These are phyloP conservation scores for Angophora floribunda DNA, from an alignment of 345 rosid species.

Conservation along the genomic window DNA sequence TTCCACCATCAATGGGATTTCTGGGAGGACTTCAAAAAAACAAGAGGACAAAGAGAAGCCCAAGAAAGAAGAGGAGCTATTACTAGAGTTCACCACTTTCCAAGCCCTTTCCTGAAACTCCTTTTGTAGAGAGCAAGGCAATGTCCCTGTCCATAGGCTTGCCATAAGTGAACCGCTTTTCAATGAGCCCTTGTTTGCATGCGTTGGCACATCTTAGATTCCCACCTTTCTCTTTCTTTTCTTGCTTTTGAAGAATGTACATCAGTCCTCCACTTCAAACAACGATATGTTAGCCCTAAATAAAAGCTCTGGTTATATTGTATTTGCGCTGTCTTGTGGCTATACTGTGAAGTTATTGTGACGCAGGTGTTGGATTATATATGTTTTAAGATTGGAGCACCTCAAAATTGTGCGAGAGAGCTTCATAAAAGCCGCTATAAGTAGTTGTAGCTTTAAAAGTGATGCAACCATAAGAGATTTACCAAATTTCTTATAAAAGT, in stretches of 20 bases:
- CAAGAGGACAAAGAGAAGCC: background rate
- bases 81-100: background rate
- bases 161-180: background rate
- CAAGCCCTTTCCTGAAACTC: background rate
- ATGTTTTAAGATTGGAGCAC: background rate
- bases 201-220: background rate
- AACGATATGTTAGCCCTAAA: background rate
- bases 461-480: background rate
- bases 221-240: background rate
- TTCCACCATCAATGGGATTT: background rate
- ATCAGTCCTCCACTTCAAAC: background rate
- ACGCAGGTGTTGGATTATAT: background rate
- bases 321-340: background rate
- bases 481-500: background rate
- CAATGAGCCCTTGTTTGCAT: background rate
- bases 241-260: background rate
- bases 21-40: background rate
- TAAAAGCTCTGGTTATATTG: background rate
- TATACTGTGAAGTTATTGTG: background rate
- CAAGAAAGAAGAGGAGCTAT: background rate
- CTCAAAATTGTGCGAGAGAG: background rate
- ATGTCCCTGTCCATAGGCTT: background rate
- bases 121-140: background rate
- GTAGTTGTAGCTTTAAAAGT: background rate
- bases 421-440: background rate